phyloP scores from a whole-genome alignment of 129 eudicot species.

The Flaveria robusta region DNA sequence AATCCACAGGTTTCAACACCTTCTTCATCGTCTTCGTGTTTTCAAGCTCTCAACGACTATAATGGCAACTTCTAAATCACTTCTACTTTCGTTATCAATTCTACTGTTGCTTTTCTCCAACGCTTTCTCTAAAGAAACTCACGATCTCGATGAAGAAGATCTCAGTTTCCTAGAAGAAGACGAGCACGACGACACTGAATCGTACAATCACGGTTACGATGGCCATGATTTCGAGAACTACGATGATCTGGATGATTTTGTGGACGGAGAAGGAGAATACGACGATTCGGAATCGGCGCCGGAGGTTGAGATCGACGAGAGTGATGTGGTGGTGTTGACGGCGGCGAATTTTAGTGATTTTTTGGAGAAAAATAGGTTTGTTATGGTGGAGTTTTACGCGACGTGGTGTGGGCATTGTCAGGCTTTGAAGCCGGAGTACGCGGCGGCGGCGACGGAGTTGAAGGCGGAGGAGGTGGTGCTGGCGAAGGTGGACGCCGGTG shows the following conservation, averaged over 20 bases:
- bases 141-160: slow-evolving; percentile 53
- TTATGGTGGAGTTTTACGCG: slow-evolving; percentile 87
- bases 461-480: slow-evolving; percentile 60
- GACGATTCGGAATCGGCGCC: slow-evolving; percentile 24
- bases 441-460: slow-evolving; percentile 79
- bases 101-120: slow-evolving; percentile 34
- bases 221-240: slow-evolving; percentile 48
- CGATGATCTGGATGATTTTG: slow-evolving; percentile 43
- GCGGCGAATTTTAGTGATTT: slow-evolving; percentile 57
- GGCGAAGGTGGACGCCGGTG: slow-evolving; percentile 78
- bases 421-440: slow-evolving; percentile 81
- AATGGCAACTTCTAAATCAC: slow-evolving; percentile 43
- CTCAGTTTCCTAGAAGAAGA: slow-evolving; percentile 59
- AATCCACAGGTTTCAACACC: slow-evolving; percentile 14
- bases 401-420: slow-evolving; percentile 89
- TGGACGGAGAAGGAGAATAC: slow-evolving; percentile 19
- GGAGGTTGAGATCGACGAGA: slow-evolving; percentile 58
- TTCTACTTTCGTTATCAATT: slow-evolving; percentile 42
- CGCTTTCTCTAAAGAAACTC: slow-evolving; percentile 26
- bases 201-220: slow-evolving; percentile 15
- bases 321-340: slow-evolving; percentile 62
- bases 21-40: slow-evolving; percentile 25
- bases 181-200: slow-evolving; percentile 35
- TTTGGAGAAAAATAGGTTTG: slow-evolving; percentile 51
- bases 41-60: slow-evolving; percentile 29